Conservation (phyloP, 106 monocot species). For the Phalaenopsis equestris region DNA sequence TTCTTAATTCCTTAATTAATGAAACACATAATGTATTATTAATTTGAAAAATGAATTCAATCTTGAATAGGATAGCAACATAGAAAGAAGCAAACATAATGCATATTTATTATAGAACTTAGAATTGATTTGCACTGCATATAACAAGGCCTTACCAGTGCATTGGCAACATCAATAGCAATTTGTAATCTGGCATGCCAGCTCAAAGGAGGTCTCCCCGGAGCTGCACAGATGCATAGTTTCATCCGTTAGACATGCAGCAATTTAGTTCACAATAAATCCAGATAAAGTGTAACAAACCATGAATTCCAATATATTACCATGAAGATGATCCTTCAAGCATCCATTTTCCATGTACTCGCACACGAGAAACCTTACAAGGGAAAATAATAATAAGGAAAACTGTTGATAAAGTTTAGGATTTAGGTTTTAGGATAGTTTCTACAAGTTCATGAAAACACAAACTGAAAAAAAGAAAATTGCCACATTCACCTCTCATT, state of each 20-base stretch:
- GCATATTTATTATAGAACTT: not conserved
- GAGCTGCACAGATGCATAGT: slow-evolving; percentile 36
- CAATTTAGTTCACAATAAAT: not conserved
- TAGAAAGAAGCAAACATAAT: not conserved
- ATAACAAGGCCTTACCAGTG: slow-evolving; percentile 48
- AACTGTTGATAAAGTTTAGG: not conserved
- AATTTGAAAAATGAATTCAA: not conserved
- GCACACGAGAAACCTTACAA: slow-evolving; percentile 72
- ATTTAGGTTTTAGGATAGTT: not conserved
- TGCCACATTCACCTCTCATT: slow-evolving; percentile 54
- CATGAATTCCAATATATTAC: slow-evolving; percentile 22
- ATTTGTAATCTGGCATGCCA: slow-evolving; percentile 78
- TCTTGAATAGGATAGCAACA: not conserved
- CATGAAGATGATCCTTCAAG: slow-evolving; percentile 91
- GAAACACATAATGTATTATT: not conserved
- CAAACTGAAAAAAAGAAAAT: not conserved
- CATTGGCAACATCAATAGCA: slow-evolving; percentile 89
- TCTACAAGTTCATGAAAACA: not conserved
- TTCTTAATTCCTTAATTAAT: not conserved
- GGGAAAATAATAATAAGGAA: not conserved
- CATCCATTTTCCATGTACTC: slow-evolving; percentile 99
- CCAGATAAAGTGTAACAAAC: not conserved
- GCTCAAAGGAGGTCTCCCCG: slow-evolving; percentile 43
- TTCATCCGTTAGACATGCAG: not conserved
- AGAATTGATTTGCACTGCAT: not conserved